Evolutionary conservation across 2,329 filamentous ascomycete species (phyloP).

Genomic region (Aspergillus aculeatus): DNA sequence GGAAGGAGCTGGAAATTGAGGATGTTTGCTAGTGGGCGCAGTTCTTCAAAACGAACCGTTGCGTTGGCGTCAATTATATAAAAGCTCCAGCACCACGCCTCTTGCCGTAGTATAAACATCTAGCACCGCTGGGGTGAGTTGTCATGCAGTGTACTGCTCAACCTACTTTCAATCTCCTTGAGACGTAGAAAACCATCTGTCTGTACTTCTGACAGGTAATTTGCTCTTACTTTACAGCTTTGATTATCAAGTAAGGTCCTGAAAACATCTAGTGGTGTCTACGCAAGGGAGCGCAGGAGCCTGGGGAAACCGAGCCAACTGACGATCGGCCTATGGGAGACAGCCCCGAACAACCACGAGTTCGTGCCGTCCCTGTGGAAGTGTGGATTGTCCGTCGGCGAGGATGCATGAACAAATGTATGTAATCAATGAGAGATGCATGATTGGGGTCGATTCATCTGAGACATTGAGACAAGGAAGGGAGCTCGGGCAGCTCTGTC

Average conservation of each 20-base stretch:
- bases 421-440: background rate
- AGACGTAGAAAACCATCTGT: background rate
- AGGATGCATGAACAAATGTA: background rate
- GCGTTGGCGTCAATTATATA: background rate
- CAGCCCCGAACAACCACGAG: background rate
- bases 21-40: constrained; percentile 62
- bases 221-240: too few species aligned
- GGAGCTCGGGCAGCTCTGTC: background rate
- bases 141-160: background rate
- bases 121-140: background rate
- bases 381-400: background rate
- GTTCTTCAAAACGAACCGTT: background rate
- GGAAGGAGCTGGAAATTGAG: constrained; percentile 62
- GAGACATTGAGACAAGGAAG: background rate
- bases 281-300: background rate
- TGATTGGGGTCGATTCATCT: background rate
- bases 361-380: background rate
- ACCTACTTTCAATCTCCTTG: background rate
- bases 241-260: background rate
- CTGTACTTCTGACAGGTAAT: too few species aligned
- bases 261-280: background rate
- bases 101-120: background rate
- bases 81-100: too few species aligned
- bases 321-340: background rate
- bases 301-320: background rate